Evolutionary conservation across 768 basidiomycete genomes (phyloP), one percentile per base, ranked within the genome.

Genomic region (Hygrophorus pudorinus): DNA sequence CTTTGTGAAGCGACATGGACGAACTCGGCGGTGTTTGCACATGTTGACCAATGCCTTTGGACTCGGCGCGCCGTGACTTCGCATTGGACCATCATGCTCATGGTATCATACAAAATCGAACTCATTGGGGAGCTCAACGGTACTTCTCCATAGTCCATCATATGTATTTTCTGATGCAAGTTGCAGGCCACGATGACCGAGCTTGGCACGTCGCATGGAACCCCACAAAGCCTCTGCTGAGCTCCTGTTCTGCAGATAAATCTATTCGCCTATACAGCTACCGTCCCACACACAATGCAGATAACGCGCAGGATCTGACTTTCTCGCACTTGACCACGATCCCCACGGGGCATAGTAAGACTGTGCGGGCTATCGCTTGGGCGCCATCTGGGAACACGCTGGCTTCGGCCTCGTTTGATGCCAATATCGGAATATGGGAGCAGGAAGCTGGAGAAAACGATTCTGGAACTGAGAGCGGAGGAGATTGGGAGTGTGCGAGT

Each of bases 231-330:
- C 77, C 86, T 0, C 56, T 93, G 14, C 66, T 99, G 11, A 91
- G 94, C 0, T 92, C 92, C 4, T 99, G 93, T 59, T 97, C 94
- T 4, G 79, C 86, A 5, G 96, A 99, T 65, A 96, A 90, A 63
- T 78, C 88, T 2, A 83, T 98, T 44, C 75, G 91, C 33, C 63
- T 98, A 38, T 97, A 89, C 59, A 67, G 67, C 18, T 97, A 93
- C 65, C 49, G 56, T 4, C 48, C 50, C 28, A 52, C 57, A 20
- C 43, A 55, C 24, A 54, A 62, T 41, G 39, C 57, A 5, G 51
- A 61, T 42, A 47, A 52, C 47, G 50, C 43, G 24, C 41, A 55
- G 11, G 44, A 59, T 40, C 48, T 46, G 1, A 63, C 55, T 21
- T 84, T 88, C 60, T 61, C 68, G 5, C 67, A 76, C 41, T 55